Evolutionary conservation across 129 eudicot genomes (phyloP), one percentile per base, ranked within the genome.

Genomic region (Tagetes patula): DNA sequence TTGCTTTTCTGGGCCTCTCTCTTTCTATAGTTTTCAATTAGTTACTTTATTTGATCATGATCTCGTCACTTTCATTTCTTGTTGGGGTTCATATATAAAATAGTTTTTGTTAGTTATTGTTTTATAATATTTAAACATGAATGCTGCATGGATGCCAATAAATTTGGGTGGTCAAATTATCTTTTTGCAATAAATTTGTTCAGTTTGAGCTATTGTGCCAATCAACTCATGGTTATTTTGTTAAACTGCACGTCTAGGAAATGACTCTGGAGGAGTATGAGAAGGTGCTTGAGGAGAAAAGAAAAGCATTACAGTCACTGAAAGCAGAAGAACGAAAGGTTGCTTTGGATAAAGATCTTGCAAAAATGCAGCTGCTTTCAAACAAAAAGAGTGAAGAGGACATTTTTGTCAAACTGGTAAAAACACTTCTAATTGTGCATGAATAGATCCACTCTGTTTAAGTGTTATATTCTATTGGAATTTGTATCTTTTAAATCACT

Each of bases 221-320:
- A 1, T 48, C 32, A 6, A 33, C 39, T 54, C 1, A 13, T 67
- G 41, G 0, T 59, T 31, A 9, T 2, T 10, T 47, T 59, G 61
- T 61, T 4, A 2, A 42, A 59, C 3, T 61, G 45, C 30, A 11
- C 2, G 33, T n/a, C 8, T 54, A 92, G 98, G 88, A 87, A 80
- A 89, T 93, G 96, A 93, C 98, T 2, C 72, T 93, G 61, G 98
- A 89, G 78, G 98, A 93, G 82, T 93, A 93, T 47, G 92, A 93
- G 86, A 93, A 87, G 71, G 86, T 93, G 27, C 85, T 79, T 6
- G 96, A 89, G 73, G 98, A 93, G 86, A 93, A 89, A 84, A 87
- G 98, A 70, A 93, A 84, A 69, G 89, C 90, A 0, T 76, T 93
- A 84, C 54, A 73, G 14, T 69, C 89, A 2, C 72, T 77, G 33